Evolutionary conservation across 495 filamentous ascomycete genomes (phyloP), one percentile per base, ranked within the genome.

Genomic region (Lepidopterella palustris): DNA sequence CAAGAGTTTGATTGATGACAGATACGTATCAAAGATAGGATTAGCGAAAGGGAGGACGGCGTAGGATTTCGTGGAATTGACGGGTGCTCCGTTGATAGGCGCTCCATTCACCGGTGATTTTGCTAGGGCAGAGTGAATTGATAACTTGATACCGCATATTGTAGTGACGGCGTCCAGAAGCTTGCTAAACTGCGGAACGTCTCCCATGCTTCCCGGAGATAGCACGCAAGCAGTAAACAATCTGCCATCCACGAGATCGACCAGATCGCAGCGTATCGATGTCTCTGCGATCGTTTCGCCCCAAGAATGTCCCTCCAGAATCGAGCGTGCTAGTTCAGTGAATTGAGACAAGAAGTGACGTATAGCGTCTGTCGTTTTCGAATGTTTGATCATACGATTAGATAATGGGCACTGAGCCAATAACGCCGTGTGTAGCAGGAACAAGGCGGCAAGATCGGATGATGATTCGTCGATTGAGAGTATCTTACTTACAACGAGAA

Each of bases 191-290:
- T 51, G 50, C 24, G 47, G 9, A 4, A 26, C 50, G 8, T 4
- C 31, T 21, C 59, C 47, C 15, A 50, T 24, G 23, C 18, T 24
- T 5, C 47, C 47, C 4, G 58, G 0, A 47, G 56, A 48, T 23
- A 58, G 21, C 5, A 62, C 1, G 35, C 63, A 66, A 59, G 68
- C 52, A 68, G 68, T 60, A 55, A 86, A 80, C 1, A 88, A 62
- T 42, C 82, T 75, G 18, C 86, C 87, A 64, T 90, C 87, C n/a
- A 89, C 55, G 9, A 84, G 67, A 65, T 90, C 87, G 21, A 73
- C 77, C 0, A 84, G 61, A 62, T 88, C 81, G 64, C 76, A 81
- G 4, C 8, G 25, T 48, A 45, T 1, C 2, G 28, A 32, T 4
- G 25, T 9, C 6, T 48, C 24, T 5, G 45, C 52, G 29, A 65